Conservation (phyloP, 2,329 filamentous ascomycete genomes). For the Aspergillus sojae region DNA sequence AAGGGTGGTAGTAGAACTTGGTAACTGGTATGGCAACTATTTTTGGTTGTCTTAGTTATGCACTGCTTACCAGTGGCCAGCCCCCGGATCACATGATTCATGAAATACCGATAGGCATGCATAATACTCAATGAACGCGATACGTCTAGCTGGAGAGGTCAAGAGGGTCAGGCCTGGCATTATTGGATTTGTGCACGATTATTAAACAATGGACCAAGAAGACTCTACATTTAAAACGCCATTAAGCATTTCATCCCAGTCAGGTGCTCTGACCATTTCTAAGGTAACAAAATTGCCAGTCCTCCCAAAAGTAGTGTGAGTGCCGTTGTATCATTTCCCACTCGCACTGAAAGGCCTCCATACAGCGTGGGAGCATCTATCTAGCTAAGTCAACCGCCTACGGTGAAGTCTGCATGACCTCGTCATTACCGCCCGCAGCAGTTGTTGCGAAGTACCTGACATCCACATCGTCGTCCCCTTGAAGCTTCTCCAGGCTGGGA, state of each 20-base stretch:
- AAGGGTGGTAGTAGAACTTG: background rate
- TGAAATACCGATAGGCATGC: too few species aligned
- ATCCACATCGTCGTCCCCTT: slow-evolving; percentile 96
- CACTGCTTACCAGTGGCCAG: slow-evolving; percentile 7
- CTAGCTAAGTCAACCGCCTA: slow-evolving; percentile 26
- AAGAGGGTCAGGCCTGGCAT: background rate
- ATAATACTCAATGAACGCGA: too few species aligned
- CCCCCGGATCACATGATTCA: slow-evolving; percentile 9
- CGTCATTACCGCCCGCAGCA: slow-evolving; percentile 64
- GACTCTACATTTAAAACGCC: slow-evolving; percentile 43
- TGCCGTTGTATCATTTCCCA: slow-evolving; percentile 22
- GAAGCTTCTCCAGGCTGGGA: slow-evolving; percentile 89
- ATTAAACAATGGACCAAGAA: slow-evolving; percentile 30
- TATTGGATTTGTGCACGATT: slow-evolving; percentile 22
- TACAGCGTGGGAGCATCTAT: slow-evolving; percentile 14
- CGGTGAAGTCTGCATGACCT: slow-evolving; percentile 58
- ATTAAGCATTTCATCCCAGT: slow-evolving; percentile 37
- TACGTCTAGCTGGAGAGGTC: background rate
- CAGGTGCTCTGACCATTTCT: slow-evolving; percentile 40
- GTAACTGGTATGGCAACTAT: background rate
- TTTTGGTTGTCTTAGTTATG: background rate
- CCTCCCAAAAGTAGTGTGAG: slow-evolving; percentile 25
- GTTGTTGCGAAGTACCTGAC: slow-evolving; percentile 97
- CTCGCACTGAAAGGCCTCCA: slow-evolving; percentile 19
- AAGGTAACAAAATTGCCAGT: slow-evolving; percentile 35